Evolutionary conservation across 2,329 filamentous ascomycete genomes (phyloP).

Genomic region (Colletotrichum theobromicola): DNA sequence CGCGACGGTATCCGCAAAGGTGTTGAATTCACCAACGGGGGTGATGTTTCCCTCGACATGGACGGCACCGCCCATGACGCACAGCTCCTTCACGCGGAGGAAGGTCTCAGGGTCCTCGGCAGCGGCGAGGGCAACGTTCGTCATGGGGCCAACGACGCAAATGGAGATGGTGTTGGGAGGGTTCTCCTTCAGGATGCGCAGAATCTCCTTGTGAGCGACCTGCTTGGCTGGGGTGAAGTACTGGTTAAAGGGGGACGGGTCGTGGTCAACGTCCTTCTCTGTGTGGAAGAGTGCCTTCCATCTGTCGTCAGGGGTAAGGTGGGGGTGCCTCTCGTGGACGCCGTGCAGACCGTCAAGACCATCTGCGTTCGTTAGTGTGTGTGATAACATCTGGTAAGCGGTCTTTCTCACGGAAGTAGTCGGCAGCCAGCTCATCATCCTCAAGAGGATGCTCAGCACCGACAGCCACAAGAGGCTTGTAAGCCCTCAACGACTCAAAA

Average conservation of each 20-base stretch:
- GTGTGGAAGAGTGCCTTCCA: constrained; percentile 73
- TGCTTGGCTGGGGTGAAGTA: constrained; percentile 79
- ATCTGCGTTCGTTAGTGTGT: constrained; percentile 50
- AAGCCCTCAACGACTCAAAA: constrained; percentile 74
- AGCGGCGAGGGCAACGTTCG: constrained; percentile 90
- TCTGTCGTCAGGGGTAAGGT: constrained; percentile 75
- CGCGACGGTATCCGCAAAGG: constrained; percentile 84
- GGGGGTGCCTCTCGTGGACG: constrained; percentile 75
- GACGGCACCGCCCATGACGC: constrained; percentile 94
- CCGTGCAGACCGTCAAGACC: constrained; percentile 79
- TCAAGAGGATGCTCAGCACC: constrained; percentile 87
- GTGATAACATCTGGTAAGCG: neutral
- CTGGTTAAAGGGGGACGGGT: constrained; percentile 48
- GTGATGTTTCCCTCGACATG: constrained; percentile 81
- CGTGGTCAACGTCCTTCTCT: constrained; percentile 29
- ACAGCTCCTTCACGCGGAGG: constrained; percentile 84
- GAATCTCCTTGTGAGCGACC: constrained; percentile 83
- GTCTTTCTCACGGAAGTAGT: constrained; percentile 81
- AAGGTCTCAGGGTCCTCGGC: constrained; percentile 90
- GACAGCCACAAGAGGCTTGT: constrained; percentile 84
- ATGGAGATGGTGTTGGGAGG: constrained; percentile 87
- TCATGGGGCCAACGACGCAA: constrained; percentile 86
- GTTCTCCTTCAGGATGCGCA: constrained; percentile 83
- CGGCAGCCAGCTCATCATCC: constrained; percentile 79
- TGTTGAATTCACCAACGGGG: constrained; percentile 93